Evolutionary conservation across 2,329 filamentous ascomycete species (phyloP), one percentile per base, ranked within the genome.

Genomic region (Penicillium sp.): DNA sequence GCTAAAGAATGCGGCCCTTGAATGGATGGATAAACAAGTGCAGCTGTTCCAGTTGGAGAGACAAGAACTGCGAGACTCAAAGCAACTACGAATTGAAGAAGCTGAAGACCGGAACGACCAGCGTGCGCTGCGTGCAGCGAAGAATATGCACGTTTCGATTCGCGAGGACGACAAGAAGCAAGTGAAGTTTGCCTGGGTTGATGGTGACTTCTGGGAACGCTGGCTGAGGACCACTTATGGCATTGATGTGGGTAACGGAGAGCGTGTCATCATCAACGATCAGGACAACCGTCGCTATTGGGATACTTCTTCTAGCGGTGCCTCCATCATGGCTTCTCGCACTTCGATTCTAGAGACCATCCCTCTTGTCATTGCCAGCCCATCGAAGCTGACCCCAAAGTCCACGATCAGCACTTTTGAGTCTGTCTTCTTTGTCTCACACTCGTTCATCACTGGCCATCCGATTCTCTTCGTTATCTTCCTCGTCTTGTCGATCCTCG

Each of bases 11-110:
- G 95, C 95, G 1, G 95, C 95, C 8, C 86, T 93, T 64, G 95
- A 98, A 77, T 99, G 95, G 93, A 97, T 98, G 86, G 94, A 98
- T 76, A 95, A 96, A 80, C 92, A 97, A 78, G 90, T 92, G 19
- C 89, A 94, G 69, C 85, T 92, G 45, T 97, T 97, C 83, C 92
- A 97, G 76, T 87, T 96, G 17, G 94, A 98, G 79, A 86, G 94
- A 61, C 92, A 97, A 80, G 95, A 97, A 77, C 84, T 97, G 53
- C 90, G 95, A 56, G 93, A 98, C 76, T 89, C 93, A 5, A 99
- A 99, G 82, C 93, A 98, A 76, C 84, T 97, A 66, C 89, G 94
- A 52, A 95, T 99, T 59, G 95, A 99, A 76, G 95, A 99, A 78
- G 96, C 95, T 5, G 91, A 97, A 75, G 94, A 97, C 75, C 90